Evolutionary conservation across 805 yeast genomes (phyloP).

Genomic region (Metschnikowia koreensis): DNA sequence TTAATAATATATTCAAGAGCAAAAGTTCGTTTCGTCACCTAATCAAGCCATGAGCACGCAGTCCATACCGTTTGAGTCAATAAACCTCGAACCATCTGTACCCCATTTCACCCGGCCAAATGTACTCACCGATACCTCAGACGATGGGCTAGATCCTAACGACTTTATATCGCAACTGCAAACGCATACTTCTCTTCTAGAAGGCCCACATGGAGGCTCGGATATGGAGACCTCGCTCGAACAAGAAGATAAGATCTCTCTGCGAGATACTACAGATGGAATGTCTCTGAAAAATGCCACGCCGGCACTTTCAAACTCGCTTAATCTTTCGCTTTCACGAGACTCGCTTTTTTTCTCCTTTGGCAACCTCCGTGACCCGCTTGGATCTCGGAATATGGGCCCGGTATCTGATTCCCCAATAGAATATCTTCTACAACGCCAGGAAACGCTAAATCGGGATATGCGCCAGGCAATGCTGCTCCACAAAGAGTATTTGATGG

Average conservation of each 20-base stretch:
- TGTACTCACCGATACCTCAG: conserved; percentile 15
- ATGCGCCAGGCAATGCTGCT: conserved; percentile 3
- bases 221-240: conserved; percentile 2
- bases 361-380: conserved; percentile 3
- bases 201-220: neutral
- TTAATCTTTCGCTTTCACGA: conserved; percentile 5
- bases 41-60: conserved; percentile 3
- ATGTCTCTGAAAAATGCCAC: conserved; percentile 5
- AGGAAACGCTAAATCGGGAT: conserved; percentile 5
- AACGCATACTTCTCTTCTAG: neutral
- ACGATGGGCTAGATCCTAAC: conserved; percentile 22
- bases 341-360: conserved; percentile 6
- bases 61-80: conserved; percentile 17
- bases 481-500: conserved; percentile 7
- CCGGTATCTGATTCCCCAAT: conserved; percentile 3
- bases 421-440: conserved; percentile 11
- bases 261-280: conserved; percentile 1
- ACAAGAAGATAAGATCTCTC: neutral
- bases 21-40: no score
- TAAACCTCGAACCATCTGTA: conserved; percentile 15
- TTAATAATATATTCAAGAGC: neutral
- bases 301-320: conserved; percentile 9
- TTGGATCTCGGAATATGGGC: neutral
- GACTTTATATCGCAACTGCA: conserved; percentile 18
- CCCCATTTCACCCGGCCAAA: neutral